Percentiles rank a stretch among this genome's conserved stretches.
These are phyloP conservation scores for Candolleomyces eurysporus DNA, from an alignment of 768 basidiomycete genomes.

Conservation along the genomic window DNA sequence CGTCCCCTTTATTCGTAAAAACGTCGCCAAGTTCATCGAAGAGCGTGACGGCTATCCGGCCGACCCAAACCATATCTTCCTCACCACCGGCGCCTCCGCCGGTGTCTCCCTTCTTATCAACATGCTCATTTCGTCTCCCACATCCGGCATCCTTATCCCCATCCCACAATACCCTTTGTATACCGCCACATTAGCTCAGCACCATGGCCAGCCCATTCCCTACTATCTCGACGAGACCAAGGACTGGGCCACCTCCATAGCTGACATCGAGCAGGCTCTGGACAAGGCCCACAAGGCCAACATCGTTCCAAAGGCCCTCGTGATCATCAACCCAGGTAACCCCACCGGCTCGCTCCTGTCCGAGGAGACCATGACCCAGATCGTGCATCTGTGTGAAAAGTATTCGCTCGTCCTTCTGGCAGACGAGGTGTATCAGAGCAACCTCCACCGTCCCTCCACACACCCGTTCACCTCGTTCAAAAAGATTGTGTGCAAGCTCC, in stretches of 20 bases:
- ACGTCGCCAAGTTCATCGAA: slow-evolving; percentile 87
- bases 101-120: slow-evolving; percentile 88
- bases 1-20: slow-evolving; percentile 80
- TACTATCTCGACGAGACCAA: slow-evolving; percentile 85
- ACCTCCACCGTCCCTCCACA: slow-evolving; percentile 67
- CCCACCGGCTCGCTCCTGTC: slow-evolving; percentile 89
- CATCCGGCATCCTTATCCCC: slow-evolving; percentile 84
- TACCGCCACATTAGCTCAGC: slow-evolving; percentile 89
- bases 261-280: slow-evolving; percentile 65
- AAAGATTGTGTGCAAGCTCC: slow-evolving; percentile 66
- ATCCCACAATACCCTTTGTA: slow-evolving; percentile 99
- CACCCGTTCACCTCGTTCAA: slow-evolving; percentile 94
- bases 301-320: slow-evolving; percentile 74
- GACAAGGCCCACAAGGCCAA: slow-evolving; percentile 61
- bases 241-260: slow-evolving; percentile 79
- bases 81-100: slow-evolving; percentile 91
- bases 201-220: slow-evolving; percentile 74
- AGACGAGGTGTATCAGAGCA: slow-evolving; percentile 98
- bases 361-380: slow-evolving; percentile 62
- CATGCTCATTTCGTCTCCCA: slow-evolving; percentile 68
- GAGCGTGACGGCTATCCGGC: slow-evolving; percentile 88
- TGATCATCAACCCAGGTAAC: slow-evolving; percentile 98
- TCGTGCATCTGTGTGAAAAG: slow-evolving; percentile 84
- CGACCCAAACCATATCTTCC: slow-evolving; percentile 83
- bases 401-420: slow-evolving; percentile 87